phyloP scores from a whole-genome alignment of 2,329 filamentous ascomycete species.

The Penicillium sp. region DNA sequence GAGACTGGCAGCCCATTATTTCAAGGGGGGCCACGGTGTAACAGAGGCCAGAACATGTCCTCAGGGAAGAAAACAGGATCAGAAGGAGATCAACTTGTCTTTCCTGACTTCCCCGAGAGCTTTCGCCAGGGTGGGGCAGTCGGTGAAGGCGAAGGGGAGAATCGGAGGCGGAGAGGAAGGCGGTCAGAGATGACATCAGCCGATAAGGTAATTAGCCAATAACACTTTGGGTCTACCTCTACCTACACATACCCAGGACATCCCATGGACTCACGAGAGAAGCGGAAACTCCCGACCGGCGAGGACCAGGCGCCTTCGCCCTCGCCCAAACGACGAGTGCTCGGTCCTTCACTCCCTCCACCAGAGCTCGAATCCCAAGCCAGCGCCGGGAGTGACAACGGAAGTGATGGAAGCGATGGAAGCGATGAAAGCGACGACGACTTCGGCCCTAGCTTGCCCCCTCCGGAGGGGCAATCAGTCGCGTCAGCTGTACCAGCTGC shows the following conservation, averaged over 20 bases:
- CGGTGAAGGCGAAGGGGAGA: no score
- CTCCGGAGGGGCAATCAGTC: slow-evolving; percentile 24
- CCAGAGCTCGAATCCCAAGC: slow-evolving; percentile 22
- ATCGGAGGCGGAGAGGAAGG: no score
- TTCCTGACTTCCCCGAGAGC: slow-evolving; percentile 3
- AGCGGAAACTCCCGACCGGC: slow-evolving; percentile 26
- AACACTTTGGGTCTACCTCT: no score
- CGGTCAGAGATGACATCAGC: background rate
- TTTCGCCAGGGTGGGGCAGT: background rate
- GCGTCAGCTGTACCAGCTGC: background rate
- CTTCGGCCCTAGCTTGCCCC: slow-evolving; percentile 47
- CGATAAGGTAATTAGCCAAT: background rate
- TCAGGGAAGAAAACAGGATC: no score
- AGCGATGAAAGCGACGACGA: slow-evolving; percentile 45
- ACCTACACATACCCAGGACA: no score
- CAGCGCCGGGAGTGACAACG: slow-evolving; percentile 28
- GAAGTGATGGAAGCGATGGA: slow-evolving; percentile 36
- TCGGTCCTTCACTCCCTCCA: slow-evolving; percentile 62
- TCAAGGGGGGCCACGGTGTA: background rate
- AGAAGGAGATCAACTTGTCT: background rate
- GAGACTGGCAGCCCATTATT: background rate
- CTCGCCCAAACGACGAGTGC: slow-evolving; percentile 46
- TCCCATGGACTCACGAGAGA: slow-evolving; percentile 18
- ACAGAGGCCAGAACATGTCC: no score
- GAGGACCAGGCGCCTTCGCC: slow-evolving; percentile 1